Base-by-base conservation (phyloP, 352 stramenopile genomes). In the Phytophthora citricola region DNA sequence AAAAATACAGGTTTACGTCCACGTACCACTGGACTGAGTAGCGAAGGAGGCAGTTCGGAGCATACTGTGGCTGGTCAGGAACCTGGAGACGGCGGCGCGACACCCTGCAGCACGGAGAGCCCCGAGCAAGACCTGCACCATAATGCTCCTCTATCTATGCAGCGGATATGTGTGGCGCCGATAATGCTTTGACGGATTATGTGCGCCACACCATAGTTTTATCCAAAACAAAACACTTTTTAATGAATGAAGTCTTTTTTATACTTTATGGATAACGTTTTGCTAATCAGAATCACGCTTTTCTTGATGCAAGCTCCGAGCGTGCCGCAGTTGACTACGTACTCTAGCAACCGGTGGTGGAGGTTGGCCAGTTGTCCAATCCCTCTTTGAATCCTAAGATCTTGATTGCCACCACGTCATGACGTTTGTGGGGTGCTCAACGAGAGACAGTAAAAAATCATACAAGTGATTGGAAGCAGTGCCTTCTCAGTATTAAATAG, bases 21-120 rank as follows among this genome's bases (percentile, higher is more conserved):
- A 78, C 76, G 26, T 24, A 92, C 84, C 84, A 48, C 81, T 91
- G 20, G 84, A 86, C 52, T 93, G 84, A 24, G 84, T 82, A 29
- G 82, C 79, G 41, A 87, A 87, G 26, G 61, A 40, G 6, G 69
- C 72, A 22, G 51, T 69, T 31, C 63, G 40, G 32, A 63, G 55
- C 1, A 63, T 47, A 49, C 49, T 69, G 46, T 64, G 70, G 15
- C 73, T 52, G 32, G 49, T 26, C 8, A 68, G 24, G 27, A 79
- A 43, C 34, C 50, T 58, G 27, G 53, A 41, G 24, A 61, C 17
- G 8, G 60, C 44, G 14, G 51, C 32, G 47, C 58, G 71, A 39
- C 71, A 64, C 8, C 64, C 55, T 14, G 57, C 72, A 5, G 73
- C 52, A 36, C 75, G 73, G 50, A 89, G 73, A 59, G 73, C 71